A percentile compares a stretch with the other conserved stretches of the same genome.
phyloP scores from a whole-genome alignment of 768 basidiomycete genomes.

The Russula compacta region DNA sequence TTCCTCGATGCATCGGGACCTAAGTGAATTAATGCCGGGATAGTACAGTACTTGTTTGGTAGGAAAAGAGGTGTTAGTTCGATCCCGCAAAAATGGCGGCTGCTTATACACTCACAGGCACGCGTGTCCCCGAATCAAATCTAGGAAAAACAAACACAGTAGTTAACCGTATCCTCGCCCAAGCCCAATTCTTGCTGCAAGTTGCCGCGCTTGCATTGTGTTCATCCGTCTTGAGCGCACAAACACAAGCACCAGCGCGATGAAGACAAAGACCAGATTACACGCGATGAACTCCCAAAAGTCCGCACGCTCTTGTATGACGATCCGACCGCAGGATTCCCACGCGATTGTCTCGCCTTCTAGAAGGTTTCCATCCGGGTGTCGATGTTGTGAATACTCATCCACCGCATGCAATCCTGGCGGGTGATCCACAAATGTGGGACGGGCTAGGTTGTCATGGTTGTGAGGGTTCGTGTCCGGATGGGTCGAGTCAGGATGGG shows the following conservation, averaged over 20 bases:
- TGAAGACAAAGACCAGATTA: slow-evolving; percentile 61
- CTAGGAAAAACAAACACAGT: slow-evolving; percentile 1
- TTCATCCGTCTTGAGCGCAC: slow-evolving; percentile 61
- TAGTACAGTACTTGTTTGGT: slow-evolving; percentile 11
- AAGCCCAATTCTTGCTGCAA: slow-evolving; percentile 82
- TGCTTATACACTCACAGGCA: slow-evolving; percentile 4
- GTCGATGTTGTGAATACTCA: neutral
- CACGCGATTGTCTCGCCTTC: slow-evolving; percentile 69
- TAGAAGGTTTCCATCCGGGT: slow-evolving; percentile 15
- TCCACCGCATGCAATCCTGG: slow-evolving; percentile 12
- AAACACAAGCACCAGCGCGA: slow-evolving; percentile 58
- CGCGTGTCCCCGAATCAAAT: neutral
- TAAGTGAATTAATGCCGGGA: neutral
- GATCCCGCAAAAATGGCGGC: no score
- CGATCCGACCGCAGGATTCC: slow-evolving; percentile 88
- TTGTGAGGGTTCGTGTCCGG: neutral
- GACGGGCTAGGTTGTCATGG: slow-evolving; percentile 23
- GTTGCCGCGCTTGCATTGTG: slow-evolving; percentile 64
- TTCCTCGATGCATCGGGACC: neutral
- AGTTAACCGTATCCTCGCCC: slow-evolving; percentile 19
- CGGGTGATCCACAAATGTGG: neutral
- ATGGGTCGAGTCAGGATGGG: slow-evolving; percentile 11
- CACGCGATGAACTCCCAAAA: slow-evolving; percentile 89
- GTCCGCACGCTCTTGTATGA: slow-evolving; percentile 68
- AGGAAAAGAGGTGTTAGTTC: neutral